Evolutionary conservation across 208 protist species (phyloP), one percentile per base, ranked within the genome.

Genomic region (Leishmania guyanensis): DNA sequence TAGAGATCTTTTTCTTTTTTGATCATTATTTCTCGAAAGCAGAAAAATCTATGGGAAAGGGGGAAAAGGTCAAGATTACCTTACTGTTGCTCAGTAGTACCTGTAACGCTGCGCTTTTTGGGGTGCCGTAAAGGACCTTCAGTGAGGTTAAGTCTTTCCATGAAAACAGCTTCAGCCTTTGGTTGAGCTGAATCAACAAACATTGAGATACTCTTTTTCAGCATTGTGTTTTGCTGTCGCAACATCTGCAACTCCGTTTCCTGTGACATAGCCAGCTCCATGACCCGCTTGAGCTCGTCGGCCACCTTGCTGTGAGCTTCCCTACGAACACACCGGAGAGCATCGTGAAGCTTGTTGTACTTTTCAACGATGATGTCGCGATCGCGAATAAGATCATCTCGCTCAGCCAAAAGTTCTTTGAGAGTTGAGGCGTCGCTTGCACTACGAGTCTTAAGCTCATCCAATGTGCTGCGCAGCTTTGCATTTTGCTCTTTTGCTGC

Each of bases 291-390:
- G 26, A 97, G 70, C 71, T 95, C 91, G 9, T 93, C 88, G 3
- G 84, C 72, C 48, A 88, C 66, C 70, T 88, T 92, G 48, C 76
- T 74, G 46, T 75, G 78, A 54, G 84, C 81, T 46, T 95, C 91
- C 62, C 89, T 91, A 20, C 89, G 88, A 12, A 88, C 54, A 56
- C 64, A 84, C 26, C 89, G 87, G 46, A 95, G 93, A 8, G 90
- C 79, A 75, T 95, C 93, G 79, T 97, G 89, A 14, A 97, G 80
- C n/a, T 85, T 82, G 84, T 97, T 97, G 85, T 97, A 95, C 77
- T 93, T 94, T 72, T 94, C 90, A 3, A 95, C 88, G 77, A 97
- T 91, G 50, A 88, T 77, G 26, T 97, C 89, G 10, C 89, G 86
- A 65, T 97, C 92, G 2, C 86, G 85, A n/a, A 92, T 66, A 20